A percentile compares a stretch with the other conserved stretches of the same genome.
Conservation (phyloP, 2,329 filamentous ascomycete genomes). For the Penicillium sp. region DNA sequence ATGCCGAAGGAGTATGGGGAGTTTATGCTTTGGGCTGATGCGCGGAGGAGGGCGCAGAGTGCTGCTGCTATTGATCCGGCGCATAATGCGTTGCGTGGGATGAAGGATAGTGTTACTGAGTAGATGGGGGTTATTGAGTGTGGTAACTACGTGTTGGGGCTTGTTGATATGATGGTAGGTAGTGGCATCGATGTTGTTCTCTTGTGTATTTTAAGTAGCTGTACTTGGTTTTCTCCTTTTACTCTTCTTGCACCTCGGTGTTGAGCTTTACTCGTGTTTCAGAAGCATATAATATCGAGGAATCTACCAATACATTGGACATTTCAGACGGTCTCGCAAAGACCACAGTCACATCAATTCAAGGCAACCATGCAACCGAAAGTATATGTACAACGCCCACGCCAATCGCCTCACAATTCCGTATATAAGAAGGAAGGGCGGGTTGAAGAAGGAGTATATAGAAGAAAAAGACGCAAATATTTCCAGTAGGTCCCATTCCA, state of each 20-base stretch:
- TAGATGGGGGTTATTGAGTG: conserved; percentile 19
- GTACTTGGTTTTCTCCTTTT: neutral
- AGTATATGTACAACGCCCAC: conserved; percentile 9
- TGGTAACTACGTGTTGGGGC: neutral
- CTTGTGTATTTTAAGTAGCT: neutral
- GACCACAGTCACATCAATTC: neutral
- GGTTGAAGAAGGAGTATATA: conserved; percentile 7
- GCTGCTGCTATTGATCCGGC: conserved; percentile 45
- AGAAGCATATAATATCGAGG: neutral
- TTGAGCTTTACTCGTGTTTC: neutral
- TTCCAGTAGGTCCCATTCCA: conserved; percentile 1
- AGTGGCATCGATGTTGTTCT: neutral
- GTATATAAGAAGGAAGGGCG: conserved; percentile 15
- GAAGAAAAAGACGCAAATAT: conserved; percentile 3
- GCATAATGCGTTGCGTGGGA: conserved; percentile 33
- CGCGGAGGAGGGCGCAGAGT: conserved; percentile 53
- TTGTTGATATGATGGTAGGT: neutral
- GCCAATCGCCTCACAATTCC: conserved; percentile 2
- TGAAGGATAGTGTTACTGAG: conserved; percentile 41
- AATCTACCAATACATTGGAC: neutral
- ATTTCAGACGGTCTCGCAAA: neutral
- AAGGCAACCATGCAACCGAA: conserved; percentile 4
- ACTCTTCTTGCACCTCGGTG: no score
- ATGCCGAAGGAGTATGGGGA: conserved; percentile 62
- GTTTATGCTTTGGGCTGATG: conserved; percentile 64